Evolutionary conservation across 1,284 basidiomycete genomes (phyloP).

Genomic region (Cryptococcus sp.): DNA sequence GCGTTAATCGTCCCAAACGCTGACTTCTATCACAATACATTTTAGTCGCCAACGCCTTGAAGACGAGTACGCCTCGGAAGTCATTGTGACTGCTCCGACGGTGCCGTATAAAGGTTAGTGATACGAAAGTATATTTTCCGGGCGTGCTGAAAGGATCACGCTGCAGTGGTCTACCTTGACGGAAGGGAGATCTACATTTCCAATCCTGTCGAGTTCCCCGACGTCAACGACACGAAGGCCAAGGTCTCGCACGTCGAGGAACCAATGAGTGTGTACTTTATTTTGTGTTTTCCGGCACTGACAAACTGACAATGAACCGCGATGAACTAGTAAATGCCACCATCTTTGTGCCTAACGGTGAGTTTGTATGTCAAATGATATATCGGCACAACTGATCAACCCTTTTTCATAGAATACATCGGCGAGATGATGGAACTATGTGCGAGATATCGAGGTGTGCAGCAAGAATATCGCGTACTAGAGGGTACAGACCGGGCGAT

Average conservation of each 20-base stretch:
- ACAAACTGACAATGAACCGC: neutral
- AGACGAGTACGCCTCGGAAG: slow-evolving; percentile 89
- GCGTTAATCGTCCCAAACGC: neutral
- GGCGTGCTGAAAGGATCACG: neutral
- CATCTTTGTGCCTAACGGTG: slow-evolving; percentile 87
- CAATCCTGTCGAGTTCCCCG: slow-evolving; percentile 92
- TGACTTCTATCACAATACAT: neutral
- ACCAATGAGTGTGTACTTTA: slow-evolving; percentile 58
- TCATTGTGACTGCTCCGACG: slow-evolving; percentile 89
- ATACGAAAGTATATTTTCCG: neutral
- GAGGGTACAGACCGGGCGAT: slow-evolving; percentile 68
- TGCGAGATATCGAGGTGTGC: slow-evolving; percentile 72
- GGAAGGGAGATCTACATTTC: slow-evolving; percentile 68
- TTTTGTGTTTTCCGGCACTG: neutral
- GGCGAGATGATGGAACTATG: slow-evolving; percentile 92
- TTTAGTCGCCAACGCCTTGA: slow-evolving; percentile 77
- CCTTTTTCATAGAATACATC: slow-evolving; percentile 64
- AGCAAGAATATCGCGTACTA: slow-evolving; percentile 74
- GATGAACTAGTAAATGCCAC: slow-evolving; percentile 69
- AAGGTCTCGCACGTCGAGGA: slow-evolving; percentile 78
- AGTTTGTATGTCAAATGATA: slow-evolving; percentile 12
- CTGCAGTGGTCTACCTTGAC: slow-evolving; percentile 70
- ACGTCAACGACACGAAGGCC: slow-evolving; percentile 64
- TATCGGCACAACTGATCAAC: neutral
- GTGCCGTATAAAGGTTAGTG: slow-evolving; percentile 82